These are phyloP conservation scores for Ceratocystis destructans DNA, from an alignment of 2,329 filamentous ascomycete genomes.

Conservation along the genomic window DNA sequence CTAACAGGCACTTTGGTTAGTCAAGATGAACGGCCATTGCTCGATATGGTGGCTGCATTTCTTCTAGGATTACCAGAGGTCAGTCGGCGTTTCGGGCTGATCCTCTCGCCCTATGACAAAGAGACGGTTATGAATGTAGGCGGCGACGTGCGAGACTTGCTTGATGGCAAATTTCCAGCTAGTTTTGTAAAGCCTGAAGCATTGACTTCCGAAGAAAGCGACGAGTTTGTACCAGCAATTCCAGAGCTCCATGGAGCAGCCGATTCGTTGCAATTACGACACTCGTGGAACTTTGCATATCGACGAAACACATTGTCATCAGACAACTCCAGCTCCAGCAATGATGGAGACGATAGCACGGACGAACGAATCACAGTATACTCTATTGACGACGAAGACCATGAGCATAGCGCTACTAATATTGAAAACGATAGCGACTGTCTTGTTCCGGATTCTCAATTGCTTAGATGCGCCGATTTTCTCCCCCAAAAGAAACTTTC, in stretches of 20 bases:
- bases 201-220: background rate
- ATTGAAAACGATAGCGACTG: background rate
- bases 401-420: background rate
- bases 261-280: conserved; percentile 9
- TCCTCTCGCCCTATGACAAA: background rate
- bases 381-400: background rate
- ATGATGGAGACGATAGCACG: background rate
- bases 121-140: conserved; percentile 8
- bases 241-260: background rate
- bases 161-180: conserved; percentile 8
- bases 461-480: conserved; percentile 11
- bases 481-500: background rate
- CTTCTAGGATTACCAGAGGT: conserved; percentile 11
- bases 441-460: conserved; percentile 8
- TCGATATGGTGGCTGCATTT: conserved; percentile 11
- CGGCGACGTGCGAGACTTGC: conserved; percentile 14
- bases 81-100: conserved; percentile 10
- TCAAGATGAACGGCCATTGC: background rate
- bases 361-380: background rate
- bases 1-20: background rate
- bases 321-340: background rate
- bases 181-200: conserved; percentile 13
- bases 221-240: conserved; percentile 10
- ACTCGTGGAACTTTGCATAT: conserved; percentile 12
- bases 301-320: background rate